Base-by-base conservation (phyloP, 805 yeast genomes). In the Suhomyces kilbournensis region DNA sequence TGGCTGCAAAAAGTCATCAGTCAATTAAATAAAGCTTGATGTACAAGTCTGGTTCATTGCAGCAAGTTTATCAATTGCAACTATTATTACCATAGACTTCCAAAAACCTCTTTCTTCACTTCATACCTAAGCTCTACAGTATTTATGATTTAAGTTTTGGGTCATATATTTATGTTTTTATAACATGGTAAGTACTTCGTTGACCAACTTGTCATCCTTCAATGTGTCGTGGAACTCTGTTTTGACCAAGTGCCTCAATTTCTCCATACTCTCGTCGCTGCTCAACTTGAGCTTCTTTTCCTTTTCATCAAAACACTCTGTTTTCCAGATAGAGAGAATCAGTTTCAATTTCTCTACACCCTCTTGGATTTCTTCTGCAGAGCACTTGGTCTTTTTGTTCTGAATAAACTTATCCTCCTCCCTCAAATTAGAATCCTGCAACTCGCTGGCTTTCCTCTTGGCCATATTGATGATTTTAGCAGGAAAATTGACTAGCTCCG, bases 401-500 rank as follows among this genome's bases (percentile, higher is more conserved):
- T 74, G 75, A 22, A 76, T 74, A 44, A 71, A 70, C 2, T 71
- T 70, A 50, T 75, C 79, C 39, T 68, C 69, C 23, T 68, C 71
- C 12, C 55, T 60, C 65, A 46, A 71, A 65, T 52, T 74, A 70
- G 53, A 70, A 52, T 83, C 88, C 66, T 90, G 96, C 49, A 94
- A 76, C 63, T 94, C 98, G 4, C 80, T 75, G 0, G 97, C 96
- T 67, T 93, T 93, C 55, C 98, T 81, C 65, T 93, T 94, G 7
- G 99, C 97, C 98, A 94, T 94, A 52, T 82, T 80, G 46, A 94
- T 84, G 47, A 94, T 94, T 68, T 94, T 94, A 22, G 76, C 73
- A 2, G 98, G 99, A 69, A 94, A 94, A 59, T 89, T 87, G 17
- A 93, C 98, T 28, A 93, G 84, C 69, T 94, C 97, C 0, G 98